Evolutionary conservation across 768 basidiomycete species (phyloP), one percentile per base, ranked within the genome.

Genomic region (Termitomyces sp.): DNA sequence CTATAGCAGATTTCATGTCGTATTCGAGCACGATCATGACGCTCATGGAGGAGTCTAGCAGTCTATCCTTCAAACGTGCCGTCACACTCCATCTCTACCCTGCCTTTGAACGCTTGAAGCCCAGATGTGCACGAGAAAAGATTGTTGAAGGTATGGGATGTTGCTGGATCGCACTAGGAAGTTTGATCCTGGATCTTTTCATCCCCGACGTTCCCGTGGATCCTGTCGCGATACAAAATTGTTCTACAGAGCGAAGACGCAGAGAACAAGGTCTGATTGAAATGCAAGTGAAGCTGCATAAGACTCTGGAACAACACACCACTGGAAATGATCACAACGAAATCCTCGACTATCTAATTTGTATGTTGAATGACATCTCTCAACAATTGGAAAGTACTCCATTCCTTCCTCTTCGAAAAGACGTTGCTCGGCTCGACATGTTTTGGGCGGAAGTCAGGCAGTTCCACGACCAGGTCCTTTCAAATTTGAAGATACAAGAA

Each of bases 201-300:
- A 77, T 98, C 40, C 94, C 97, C 0, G 81, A 92, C 68, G 73
- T 83, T 2, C 93, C 95, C 2, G 72, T 98, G 50, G 97, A 99
- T 68, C 97, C 97, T 28, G 85, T 87, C 7, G 85, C 84, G 24
- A 79, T 86, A 35, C 77, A 84, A 54, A 77, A 74, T 52, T 80
- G 74, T 49, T 72, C 74, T 0, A 65, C 66, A 2, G 68, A 74
- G 32, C 82, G 85, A 30, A 76, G 79, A 67, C 65, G 67, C 30
- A 65, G 75, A 50, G 76, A 84, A 54, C 63, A 73, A 33, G 61
- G 67, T 2, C 63, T 73, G 26, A 62, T 90, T 3, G 60, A 66
- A 3, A 70, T 71, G 2, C 84, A 91, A 68, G 67, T 86, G 8
- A 53, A 64, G 6, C 73, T 91, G 7, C 86, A 90, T 61, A 64